Percentiles rank a stretch among this genome's conserved stretches.
Evolutionary conservation across 805 yeast genomes (phyloP).

Genomic region (Yarrowia phangngaensis): DNA sequence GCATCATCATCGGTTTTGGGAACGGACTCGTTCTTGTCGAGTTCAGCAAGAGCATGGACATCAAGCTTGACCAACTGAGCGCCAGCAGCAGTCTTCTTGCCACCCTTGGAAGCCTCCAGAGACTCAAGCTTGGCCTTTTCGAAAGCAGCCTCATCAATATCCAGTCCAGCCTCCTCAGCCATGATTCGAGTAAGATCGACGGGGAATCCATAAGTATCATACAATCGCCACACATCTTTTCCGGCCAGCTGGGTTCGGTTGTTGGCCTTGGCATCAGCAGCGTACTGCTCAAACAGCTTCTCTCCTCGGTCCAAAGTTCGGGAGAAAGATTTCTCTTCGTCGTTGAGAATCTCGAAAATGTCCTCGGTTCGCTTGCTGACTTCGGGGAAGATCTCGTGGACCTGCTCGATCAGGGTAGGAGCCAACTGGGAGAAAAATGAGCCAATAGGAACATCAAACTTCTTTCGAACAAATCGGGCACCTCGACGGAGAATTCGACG

Average conservation of each 20-base stretch:
- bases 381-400: constrained; percentile 88
- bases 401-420: constrained; percentile 88
- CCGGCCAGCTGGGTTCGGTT: constrained; percentile 79
- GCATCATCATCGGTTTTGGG: constrained; percentile 78
- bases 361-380: constrained; percentile 64
- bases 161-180: constrained; percentile 97
- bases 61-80: constrained; percentile 71
- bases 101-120: constrained; percentile 91
- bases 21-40: constrained; percentile 52
- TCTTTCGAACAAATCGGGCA: constrained; percentile 92
- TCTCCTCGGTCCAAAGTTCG: constrained; percentile 98
- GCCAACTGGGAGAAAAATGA: constrained; percentile 87
- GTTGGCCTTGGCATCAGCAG: constrained; percentile 71
- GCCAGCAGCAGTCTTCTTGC: constrained; percentile 56
- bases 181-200: constrained; percentile 94
- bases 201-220: constrained; percentile 98
- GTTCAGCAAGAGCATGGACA: constrained; percentile 79
- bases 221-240: constrained; percentile 95
- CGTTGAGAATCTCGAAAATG: constrained; percentile 86
- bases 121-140: constrained; percentile 87
- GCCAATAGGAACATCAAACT: constrained; percentile 93
- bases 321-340: constrained; percentile 93
- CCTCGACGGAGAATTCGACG: constrained; percentile 98
- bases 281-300: constrained; percentile 89
- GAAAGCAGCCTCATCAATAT: constrained; percentile 87